These are phyloP conservation scores for Tubosaeta brunneosetosa DNA, from an alignment of 768 basidiomycete species.

Conservation along the genomic window DNA sequence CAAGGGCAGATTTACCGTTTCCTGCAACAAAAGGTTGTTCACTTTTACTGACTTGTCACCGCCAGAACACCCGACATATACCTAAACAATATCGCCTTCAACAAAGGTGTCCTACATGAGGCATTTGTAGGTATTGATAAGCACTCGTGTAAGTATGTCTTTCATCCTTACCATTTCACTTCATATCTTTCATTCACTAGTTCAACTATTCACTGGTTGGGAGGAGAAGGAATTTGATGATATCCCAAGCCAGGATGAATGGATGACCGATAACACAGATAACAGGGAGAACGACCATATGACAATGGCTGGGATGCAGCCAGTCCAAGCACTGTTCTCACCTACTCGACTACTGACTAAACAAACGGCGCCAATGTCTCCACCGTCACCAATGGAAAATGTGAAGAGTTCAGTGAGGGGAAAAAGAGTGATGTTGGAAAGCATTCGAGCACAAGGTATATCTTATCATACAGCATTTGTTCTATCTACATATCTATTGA, in stretches of 20 bases:
- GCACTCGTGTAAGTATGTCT: neutral
- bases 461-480: too few species aligned
- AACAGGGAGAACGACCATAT: neutral
- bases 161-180: neutral
- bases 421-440: too few species aligned
- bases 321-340: neutral
- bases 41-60: slow-evolving; percentile 14
- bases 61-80: slow-evolving; percentile 1
- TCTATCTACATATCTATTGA: too few species aligned
- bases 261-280: neutral
- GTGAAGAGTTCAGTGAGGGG: neutral
- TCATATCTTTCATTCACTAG: neutral
- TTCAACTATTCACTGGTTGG: neutral
- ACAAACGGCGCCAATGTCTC: neutral
- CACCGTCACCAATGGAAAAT: neutral
- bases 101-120: neutral
- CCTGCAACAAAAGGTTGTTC: slow-evolving; percentile 14
- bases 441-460: too few species aligned
- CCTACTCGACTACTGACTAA: neutral
- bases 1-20: slow-evolving; percentile 13
- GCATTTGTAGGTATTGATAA: neutral
- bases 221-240: neutral
- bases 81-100: neutral
- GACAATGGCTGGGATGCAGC: neutral
- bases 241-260: neutral